Base-by-base conservation (phyloP, 2,329 filamentous ascomycete species). In the Arthrocladium fulminans region DNA sequence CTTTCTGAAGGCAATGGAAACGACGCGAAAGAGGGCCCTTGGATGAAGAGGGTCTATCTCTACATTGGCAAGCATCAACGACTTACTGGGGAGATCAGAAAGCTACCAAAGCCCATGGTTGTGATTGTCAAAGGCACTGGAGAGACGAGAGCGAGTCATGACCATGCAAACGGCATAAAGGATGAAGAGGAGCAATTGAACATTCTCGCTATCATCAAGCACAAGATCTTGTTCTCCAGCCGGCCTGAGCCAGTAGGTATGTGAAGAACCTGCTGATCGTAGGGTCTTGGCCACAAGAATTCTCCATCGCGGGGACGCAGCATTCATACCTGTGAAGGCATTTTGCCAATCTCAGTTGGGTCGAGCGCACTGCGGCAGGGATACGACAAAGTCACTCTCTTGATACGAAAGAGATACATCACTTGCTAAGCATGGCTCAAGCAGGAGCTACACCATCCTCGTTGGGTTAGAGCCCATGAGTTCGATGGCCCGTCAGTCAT, bases 11-110 rank as follows among this genome's bases (percentile, higher is more conserved):
- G 70, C 43, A 58, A 64, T 0, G 71, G 71, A 12, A 75, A 79
- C 57, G 71, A 71, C 39, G 59, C 64, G 0, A 71, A 71, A 13
- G 76, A 79, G 57, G 82, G 79, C 0, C 77, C 76, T 8, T 96
- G 89, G 89, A 94, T 90, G 86, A 94, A 88, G 67, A 76, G 80
- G 29, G 88, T 90, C 23, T 86, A 94, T 61, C 70, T 97, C 42
- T 95, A 90, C 62, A 78, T 97, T 3, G 92, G 90, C 4, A 79
- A 83, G 61, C 85, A 96, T 63, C 92, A 97, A 69, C 77, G 89
- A 51, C 76, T 97, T 62, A 86, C 81, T 1, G 92, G 92, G 2
- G 88, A 97, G 65, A 81, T 94, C 42, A 94, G 88, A 73, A 94
- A 88, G 67, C 68, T 97, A 43, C 76, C 77, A 4, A 85, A 79